Evolutionary conservation across 169 alveolate genomes (phyloP), one percentile per base, ranked within the genome.

Genomic region (Eimeria nieschulzi): DNA sequence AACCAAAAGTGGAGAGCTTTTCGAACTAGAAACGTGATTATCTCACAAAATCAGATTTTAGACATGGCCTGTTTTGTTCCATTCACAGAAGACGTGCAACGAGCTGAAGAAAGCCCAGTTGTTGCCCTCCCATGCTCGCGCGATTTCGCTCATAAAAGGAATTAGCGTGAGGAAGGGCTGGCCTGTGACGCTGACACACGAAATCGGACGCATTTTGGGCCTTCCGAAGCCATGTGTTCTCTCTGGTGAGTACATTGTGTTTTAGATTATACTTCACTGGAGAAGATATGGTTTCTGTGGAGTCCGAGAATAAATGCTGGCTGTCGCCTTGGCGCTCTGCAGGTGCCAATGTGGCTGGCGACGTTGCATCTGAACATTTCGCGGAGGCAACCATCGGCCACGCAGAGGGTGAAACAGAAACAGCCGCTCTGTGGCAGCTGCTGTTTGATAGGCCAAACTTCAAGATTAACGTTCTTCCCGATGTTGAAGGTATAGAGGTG

Each of bases 311-410:
- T 33, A 3, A 33, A 1, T 17, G 54, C 25, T 68, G 26, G 8
- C 51, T 53, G 7, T 9, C 63, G 97, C 39, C 19, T 10, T 53
- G n/a, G 19, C 71, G 15, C 56, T 59, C 19, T 95, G 23, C 97
- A 66, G 99, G 98, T 19, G 97, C 98, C 10, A 96, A 97, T 93
- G 98, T 97, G 33, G 99, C 99, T 21, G 94, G 93, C 78, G 98
- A 97, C 72, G 97, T 98, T 25, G 99, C 99, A 23, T 96, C 93
- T 73, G 98, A 97, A 68, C 95, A 96, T 90, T 98, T 98, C 93
- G 96, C 98, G 66, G 99, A 98, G 93, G 98, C 99, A 53, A 98
- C 99, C 25, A 94, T 98, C 72, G 99, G 98, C 51, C 97, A 96
- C 90, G 84, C 96, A 72, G 96, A 93, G 33, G 96, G 93, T 66